Evolutionary conservation across 2,329 filamentous ascomycete genomes (phyloP), one percentile per base, ranked within the genome.

Genomic region (Leptodontidium sp.): DNA sequence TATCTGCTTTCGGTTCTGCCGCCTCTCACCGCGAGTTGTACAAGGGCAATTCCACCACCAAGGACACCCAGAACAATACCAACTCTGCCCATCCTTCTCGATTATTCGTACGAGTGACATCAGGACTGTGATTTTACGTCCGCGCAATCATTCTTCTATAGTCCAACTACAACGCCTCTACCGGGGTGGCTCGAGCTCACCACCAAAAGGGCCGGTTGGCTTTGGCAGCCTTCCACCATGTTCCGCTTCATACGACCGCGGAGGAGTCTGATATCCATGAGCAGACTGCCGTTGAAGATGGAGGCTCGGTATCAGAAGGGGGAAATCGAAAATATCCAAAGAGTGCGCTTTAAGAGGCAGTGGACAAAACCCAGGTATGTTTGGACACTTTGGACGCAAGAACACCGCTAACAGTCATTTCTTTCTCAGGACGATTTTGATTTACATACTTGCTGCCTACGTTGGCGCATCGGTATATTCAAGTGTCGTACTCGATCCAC

Each of bases 401-500:
- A 58, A 32, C 15, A 40, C 52, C 38, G 43, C 63, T 69, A 57
- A 68, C 55, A 4, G 21, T 11, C 35, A 50, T 32, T 38, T 8
- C 11, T 35, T 32, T 5, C 50, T 8, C 47, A 76, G 75, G 62
- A 64, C 64, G 12, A 14, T 80, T 21, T 61, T 80, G n/a, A 68
- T 79, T 12, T 74, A 72, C 6, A 67, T 78, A 49, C 79, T 82
- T 53, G 70, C 79, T 2, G 82, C 71, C 45, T 79, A 76, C 68
- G 50, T 74, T 53, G 77, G 81, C 71, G 85, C 79, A 73, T 76
- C 81, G 45, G 74, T 84, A 43, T 87, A 86, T 75, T 77, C 77
- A 32, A 79, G 77, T 11, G 74, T 83, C n/a, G 81, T 88, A 17
- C 76, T 87, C 26, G 81, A 81, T 64, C 83, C 84, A 1, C 70